Evolutionary conservation across 2,329 filamentous ascomycete genomes (phyloP).

Genomic region (Neocatenulostroma microsporum): DNA sequence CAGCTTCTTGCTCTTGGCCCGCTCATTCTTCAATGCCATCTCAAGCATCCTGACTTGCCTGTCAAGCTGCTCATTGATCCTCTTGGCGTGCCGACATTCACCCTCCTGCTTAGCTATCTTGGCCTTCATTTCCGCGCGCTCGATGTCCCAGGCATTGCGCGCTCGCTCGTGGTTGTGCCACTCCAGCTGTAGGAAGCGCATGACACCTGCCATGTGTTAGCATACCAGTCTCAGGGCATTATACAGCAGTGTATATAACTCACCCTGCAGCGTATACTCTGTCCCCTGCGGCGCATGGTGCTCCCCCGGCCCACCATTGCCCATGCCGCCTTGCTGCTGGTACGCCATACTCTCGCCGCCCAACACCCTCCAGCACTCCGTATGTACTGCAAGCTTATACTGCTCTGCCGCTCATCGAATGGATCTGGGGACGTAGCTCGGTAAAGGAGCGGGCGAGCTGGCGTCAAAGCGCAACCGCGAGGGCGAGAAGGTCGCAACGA

Average conservation of each 20-base stretch:
- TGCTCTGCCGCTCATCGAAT: too few species aligned
- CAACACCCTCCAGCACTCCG: too few species aligned
- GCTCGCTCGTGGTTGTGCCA: constrained; percentile 98
- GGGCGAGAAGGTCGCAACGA: too few species aligned
- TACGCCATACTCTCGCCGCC: constrained; percentile 64
- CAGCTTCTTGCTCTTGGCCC: constrained; percentile 50
- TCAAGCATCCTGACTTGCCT: constrained; percentile 88
- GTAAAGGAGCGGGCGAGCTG: too few species aligned
- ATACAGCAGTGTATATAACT: constrained; percentile 15
- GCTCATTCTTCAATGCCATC: constrained; percentile 75
- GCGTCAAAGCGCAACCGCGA: too few species aligned
- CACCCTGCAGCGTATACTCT: constrained; percentile 66
- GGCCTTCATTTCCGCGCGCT: constrained; percentile 97
- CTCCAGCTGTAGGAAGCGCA: constrained; percentile 98
- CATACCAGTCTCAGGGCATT: too few species aligned
- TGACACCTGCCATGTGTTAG: constrained; percentile 82
- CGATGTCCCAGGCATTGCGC: constrained; percentile 97
- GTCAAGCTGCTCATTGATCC: constrained; percentile 78
- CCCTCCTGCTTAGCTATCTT: constrained; percentile 93
- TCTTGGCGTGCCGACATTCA: constrained; percentile 75
- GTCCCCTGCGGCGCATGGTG: constrained; percentile 51
- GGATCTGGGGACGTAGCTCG: too few species aligned
- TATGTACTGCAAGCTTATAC: too few species aligned
- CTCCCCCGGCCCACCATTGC: constrained; percentile 42
- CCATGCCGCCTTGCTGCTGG: constrained; percentile 60